phyloP scores from a whole-genome alignment of 2,329 filamentous ascomycete genomes.

The Colletotrichum sidae region DNA sequence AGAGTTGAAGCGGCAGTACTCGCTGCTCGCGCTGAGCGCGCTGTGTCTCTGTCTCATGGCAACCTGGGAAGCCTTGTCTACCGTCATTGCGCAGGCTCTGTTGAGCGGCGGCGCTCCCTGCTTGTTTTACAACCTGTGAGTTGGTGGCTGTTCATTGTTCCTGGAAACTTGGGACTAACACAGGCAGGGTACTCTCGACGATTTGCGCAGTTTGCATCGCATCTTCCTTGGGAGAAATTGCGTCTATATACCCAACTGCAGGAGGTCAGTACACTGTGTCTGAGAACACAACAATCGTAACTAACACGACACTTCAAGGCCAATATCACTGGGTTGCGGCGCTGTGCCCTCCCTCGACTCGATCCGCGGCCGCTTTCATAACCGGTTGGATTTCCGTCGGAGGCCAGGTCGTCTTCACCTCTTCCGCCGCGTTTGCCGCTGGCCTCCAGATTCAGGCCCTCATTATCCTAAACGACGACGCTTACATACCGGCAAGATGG shows the following conservation, averaged over 20 bases:
- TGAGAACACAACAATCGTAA: background rate
- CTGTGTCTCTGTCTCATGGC: conserved; percentile 62
- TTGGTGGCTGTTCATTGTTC: conserved; percentile 36
- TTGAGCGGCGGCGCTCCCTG: conserved; percentile 59
- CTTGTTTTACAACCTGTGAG: conserved; percentile 57
- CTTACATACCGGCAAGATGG: conserved; percentile 55
- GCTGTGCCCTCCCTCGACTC: conserved; percentile 48
- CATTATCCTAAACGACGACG: conserved; percentile 54
- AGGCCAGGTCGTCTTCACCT: conserved; percentile 58
- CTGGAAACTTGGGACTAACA: background rate
- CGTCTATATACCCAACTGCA: conserved; percentile 50
- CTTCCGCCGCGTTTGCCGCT: conserved; percentile 59
- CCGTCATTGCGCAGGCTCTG: conserved; percentile 57
- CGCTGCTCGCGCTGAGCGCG: conserved; percentile 55
- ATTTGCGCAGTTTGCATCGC: conserved; percentile 53
- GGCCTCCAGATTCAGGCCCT: conserved; percentile 57
- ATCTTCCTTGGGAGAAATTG: conserved; percentile 53
- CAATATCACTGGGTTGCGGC: conserved; percentile 60
- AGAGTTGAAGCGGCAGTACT: conserved; percentile 50
- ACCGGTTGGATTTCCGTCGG: conserved; percentile 60
- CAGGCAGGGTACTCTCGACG: conserved; percentile 53
- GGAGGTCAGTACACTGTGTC: conserved; percentile 40
- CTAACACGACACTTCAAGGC: conserved; percentile 41
- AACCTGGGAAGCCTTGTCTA: conserved; percentile 62
- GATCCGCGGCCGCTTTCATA: conserved; percentile 52